phyloP scores from a whole-genome alignment of 2,329 filamentous ascomycete genomes.

The Tolypocladium ovalisporum region DNA sequence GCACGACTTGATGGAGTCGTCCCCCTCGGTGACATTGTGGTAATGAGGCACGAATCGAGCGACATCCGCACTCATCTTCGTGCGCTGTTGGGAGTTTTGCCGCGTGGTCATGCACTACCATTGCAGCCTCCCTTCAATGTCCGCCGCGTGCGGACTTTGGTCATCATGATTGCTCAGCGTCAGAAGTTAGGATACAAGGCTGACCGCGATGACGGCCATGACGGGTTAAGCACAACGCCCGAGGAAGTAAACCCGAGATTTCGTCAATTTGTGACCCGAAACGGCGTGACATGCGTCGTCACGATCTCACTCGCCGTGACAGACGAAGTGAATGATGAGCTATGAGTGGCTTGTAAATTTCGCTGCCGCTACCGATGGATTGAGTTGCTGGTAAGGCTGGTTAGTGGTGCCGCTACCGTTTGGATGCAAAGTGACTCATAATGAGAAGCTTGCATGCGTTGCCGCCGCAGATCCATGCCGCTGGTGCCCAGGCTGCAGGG shows the following conservation, averaged over 20 bases:
- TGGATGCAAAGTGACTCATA: background rate
- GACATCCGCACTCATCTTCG: background rate
- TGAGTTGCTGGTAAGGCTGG: too few relatives aligned
- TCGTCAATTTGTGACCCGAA: background rate
- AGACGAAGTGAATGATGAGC: background rate
- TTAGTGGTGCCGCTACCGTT: background rate
- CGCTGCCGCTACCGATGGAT: background rate
- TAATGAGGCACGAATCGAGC: background rate
- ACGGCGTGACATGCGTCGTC: background rate
- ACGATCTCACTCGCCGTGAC: background rate
- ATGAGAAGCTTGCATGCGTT: background rate
- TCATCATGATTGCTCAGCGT: background rate
- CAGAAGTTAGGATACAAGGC: background rate
- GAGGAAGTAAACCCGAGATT: background rate
- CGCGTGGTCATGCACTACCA: background rate
- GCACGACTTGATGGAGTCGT: background rate
- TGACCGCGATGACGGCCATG: background rate
- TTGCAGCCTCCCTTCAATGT: background rate
- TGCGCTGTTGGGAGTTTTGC: background rate
- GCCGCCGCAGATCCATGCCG: background rate
- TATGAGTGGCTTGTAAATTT: background rate
- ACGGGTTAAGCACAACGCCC: background rate
- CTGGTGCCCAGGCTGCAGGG: too few relatives aligned
- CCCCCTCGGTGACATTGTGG: background rate
- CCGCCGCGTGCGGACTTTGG: background rate